Evolutionary conservation across 306 rosid species (phyloP), one percentile per base, ranked within the genome.

Genomic region (Rosa rugosa): DNA sequence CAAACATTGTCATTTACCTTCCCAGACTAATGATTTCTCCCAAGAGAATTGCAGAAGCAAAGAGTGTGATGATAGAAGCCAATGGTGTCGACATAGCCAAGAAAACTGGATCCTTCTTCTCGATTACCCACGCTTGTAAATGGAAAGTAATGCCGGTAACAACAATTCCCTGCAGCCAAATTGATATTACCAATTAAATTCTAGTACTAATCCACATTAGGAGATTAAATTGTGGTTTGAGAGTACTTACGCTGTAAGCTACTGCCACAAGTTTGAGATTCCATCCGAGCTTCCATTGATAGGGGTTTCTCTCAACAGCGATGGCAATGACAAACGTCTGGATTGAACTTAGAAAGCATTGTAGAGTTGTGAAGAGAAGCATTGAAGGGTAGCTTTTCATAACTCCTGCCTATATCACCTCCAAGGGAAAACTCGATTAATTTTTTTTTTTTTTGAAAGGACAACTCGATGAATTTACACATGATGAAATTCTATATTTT

Each of bases 31-130:
- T 68, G 17, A 79, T 77, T 76, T 94, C 93, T 8, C 96, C 94
- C 41, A 91, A 71, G 75, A 92, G 75, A 76, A 90, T 20, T 50
- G 91, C 88, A 0, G 98, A 90, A 68, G 83, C 65, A 49, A 89
- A 4, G 2, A 86, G 80, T 44, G 98, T 94, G 23, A 94, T 90
- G 77, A 90, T 56, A 0, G 92, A 78, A 67, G 90, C 76, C 62
- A 92, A 54, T 13, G 98, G 97, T 17, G 91, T 90, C 20, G 91
- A 90, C 96, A 92, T 94, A 74, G 97, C 91, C 3, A 92, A 84
- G 80, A 90, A 94, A 77, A 94, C 97, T 0, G 98, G 91, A 38
- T 97, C 97, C 82, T 88, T 90, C 81, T 90, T 94, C 87, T 92
- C 94, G 73, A 92, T 85, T 2, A 92, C 88, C 91, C 96, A 94